Base-by-base conservation (phyloP, 1,284 basidiomycete species). In the Rhodotorula sp. region DNA sequence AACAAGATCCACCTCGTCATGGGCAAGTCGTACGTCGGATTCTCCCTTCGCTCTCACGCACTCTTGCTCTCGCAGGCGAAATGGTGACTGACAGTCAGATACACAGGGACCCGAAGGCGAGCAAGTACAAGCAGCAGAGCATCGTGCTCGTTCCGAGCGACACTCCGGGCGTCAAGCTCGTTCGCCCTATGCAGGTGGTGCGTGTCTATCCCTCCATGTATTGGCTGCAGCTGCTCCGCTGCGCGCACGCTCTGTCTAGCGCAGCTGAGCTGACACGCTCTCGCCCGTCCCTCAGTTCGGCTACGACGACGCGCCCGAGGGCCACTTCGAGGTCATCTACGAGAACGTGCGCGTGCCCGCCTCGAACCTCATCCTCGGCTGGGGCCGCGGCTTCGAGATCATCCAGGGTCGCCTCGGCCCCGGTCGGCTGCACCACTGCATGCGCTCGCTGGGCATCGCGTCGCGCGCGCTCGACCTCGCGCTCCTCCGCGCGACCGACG, bases 351-450 rank as follows among this genome's bases (percentile, higher is more conserved):
- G 92, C 54, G 90, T 98, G 14, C 93, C 93, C 2, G 79, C 91
- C 66, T 83, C 83, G 70, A 94, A 96, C 81, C 81, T 98, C 53
- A 88, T 98, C 21, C 87, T 92, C 54, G 94, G 94, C 23, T 94
- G 95, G 90, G 96, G 97, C 21, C 86, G 87, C 74, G 76, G 78
- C 5, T 78, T 75, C 55, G 74, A 93, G 88, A 97, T 99, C 78
- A 94, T 98, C 75, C 96, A 98, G 87, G 96, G 95, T 49, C 90
- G 96, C 78, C 89, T 99, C 66, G 96, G 95, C 52, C 96, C 96
- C 68, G 96, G 96, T 41, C 90, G 97, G 68, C 91, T 98, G 78
- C 96, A 98, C 81, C 58, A 63, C 62, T 73, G 78, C 85, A 99
- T 99, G 96, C 89, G 96, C 59, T 92, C 92, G 27, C 91, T 99